A percentile compares a stretch with the other conserved stretches of the same genome.
These are phyloP conservation scores for Sextonia rubra DNA, from an alignment of 164 flowering plant species.

Conservation along the genomic window DNA sequence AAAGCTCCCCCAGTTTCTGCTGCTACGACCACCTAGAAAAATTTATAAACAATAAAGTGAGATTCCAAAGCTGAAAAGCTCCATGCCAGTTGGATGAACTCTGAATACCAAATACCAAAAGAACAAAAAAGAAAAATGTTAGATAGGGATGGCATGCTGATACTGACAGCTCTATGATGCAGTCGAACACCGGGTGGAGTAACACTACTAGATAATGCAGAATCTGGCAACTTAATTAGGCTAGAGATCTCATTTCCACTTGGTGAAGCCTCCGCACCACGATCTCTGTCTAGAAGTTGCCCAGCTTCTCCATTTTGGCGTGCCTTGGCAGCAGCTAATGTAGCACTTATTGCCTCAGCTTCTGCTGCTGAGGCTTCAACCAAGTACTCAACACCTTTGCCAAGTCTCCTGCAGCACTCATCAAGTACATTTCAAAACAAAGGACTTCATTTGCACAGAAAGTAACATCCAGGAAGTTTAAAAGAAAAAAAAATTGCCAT, in stretches of 20 bases:
- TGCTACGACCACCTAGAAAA: conserved; percentile 77
- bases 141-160: conserved; percentile 1
- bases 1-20: conserved; percentile 79
- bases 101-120: not conserved
- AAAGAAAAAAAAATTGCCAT: not conserved
- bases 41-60: conserved; percentile 1
- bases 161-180: conserved; percentile 94
- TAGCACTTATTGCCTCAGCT: conserved; percentile 95
- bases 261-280: conserved; percentile 91
- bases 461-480: not conserved
- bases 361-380: conserved; percentile 99
- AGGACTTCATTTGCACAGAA: conserved; percentile 2
- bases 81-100: not conserved
- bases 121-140: not conserved
- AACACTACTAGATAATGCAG: conserved; percentile 45
- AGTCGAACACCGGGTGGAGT: conserved; percentile 74
- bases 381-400: conserved; percentile 93
- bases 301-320: conserved; percentile 97
- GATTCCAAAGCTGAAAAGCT: not conserved
- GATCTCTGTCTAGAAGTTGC: conserved; percentile 72
- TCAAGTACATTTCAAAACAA: conserved; percentile 2
- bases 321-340: conserved; percentile 96
- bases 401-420: conserved; percentile 51
- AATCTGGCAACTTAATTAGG: conserved; percentile 61
- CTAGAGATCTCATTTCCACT: conserved; percentile 74